Base-by-base conservation (phyloP, 176 grass and related monocot species). In the Phragmites australis region DNA sequence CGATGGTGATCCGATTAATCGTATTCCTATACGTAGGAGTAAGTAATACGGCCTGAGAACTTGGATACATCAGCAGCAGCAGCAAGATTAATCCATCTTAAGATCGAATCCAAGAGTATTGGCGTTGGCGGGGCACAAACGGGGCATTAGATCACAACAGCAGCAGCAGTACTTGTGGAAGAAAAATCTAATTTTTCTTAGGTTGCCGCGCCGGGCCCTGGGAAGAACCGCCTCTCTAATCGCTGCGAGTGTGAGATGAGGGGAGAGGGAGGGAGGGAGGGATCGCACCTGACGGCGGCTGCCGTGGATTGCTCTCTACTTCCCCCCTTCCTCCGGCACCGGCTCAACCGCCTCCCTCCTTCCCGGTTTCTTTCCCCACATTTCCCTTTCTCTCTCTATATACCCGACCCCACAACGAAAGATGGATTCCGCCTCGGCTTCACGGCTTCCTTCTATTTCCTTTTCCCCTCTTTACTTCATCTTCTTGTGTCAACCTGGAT, bases 401-500 rank as follows among this genome's bases (percentile, higher is more conserved):
- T 30, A 45, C 49, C 10, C 12, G 31, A 11, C 47, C 25, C 16
- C 48, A 13, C 69, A 32, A 39, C 27, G 26, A 71, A 31, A 50
- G 45, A 71, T 10, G 68, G 68, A 49, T 50, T 75, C 53, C 56
- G 74, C 54, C 54, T 46, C 74, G 37, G 57, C 58, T 13, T 63
- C 26, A 22, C 1, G 7, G 16, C 2, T 6, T 3, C 58, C 14
- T 32, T 19, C 60, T 37, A 14, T 9, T 19, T 37, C 21, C 61
- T 21, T 18, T 65, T 6, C 31, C 32, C 40, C 32, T 21, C n/a
- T n/a, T n/a, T n/a, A n/a, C n/a, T n/a, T n/a, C n/a, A n/a, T n/a
- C n/a, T n/a, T n/a, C n/a, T n/a, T n/a, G n/a, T n/a, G n/a, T n/a
- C n/a, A n/a, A n/a, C n/a, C n/a, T n/a, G n/a, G n/a, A n/a, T n/a